These are phyloP conservation scores for Populus hybrid DNA, from an alignment of 441 rosid genomes.

Conservation along the genomic window DNA sequence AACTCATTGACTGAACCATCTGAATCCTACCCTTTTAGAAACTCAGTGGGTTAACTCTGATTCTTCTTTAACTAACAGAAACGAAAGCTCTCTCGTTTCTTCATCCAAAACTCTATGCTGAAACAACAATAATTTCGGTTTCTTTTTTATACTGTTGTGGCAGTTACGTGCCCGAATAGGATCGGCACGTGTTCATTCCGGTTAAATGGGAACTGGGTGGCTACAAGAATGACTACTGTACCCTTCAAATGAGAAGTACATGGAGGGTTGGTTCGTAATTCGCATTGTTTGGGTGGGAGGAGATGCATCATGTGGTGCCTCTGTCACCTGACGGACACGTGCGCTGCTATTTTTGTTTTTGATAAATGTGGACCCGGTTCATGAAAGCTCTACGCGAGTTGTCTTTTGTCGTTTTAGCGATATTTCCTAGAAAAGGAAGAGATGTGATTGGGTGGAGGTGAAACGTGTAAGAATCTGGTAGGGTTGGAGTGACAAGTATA, in stretches of 20 bases:
- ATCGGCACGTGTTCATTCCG: slow-evolving; percentile 10
- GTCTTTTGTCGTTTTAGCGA: background rate
- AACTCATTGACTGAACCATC: slow-evolving; percentile 48
- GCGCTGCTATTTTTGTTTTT: background rate
- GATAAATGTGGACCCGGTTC: slow-evolving; percentile 32
- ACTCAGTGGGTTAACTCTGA: slow-evolving; percentile 9
- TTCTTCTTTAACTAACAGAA: background rate
- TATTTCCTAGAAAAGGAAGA: slow-evolving; percentile 8
- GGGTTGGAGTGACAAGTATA: background rate
- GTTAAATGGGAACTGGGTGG: background rate
- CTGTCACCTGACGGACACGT: slow-evolving; percentile 28
- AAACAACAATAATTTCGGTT: background rate
- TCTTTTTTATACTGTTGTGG: slow-evolving; percentile 1
- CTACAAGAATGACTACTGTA: background rate
- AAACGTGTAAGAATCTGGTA: slow-evolving; percentile 14
- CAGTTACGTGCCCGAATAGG: slow-evolving; percentile 14
- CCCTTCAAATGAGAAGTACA: background rate
- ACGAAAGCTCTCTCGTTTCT: background rate
- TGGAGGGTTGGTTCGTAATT: background rate
- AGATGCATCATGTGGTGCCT: background rate
- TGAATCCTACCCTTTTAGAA: too few species aligned
- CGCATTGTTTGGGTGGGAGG: background rate
- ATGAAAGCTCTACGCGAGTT: slow-evolving; percentile 25
- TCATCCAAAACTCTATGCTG: background rate
- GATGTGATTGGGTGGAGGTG: slow-evolving; percentile 8